Conservation (phyloP, 768 basidiomycete genomes). For the Leccinellum albellum region DNA sequence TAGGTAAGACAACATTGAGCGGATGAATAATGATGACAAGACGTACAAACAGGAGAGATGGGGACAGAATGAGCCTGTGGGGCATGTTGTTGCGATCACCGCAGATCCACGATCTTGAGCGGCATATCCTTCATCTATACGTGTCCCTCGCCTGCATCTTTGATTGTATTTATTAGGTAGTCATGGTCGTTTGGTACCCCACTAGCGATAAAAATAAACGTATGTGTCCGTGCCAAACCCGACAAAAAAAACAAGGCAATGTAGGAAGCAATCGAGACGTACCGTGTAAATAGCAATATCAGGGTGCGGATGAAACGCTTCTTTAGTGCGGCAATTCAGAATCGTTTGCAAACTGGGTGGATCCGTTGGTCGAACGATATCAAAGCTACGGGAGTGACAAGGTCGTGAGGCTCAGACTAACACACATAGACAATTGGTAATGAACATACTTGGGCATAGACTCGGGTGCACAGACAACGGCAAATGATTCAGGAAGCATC, state of each 20-base stretch:
- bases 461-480: slow-evolving; percentile 85
- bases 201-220: not conserved
- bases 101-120: slow-evolving; percentile 83
- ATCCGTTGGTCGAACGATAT: slow-evolving; percentile 86
- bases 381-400: slow-evolving; percentile 45
- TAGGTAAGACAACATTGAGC: not conserved
- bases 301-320: slow-evolving; percentile 85
- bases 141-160: slow-evolving; percentile 86
- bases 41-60: not conserved
- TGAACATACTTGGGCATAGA: slow-evolving; percentile 64
- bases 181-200: not conserved
- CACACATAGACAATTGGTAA: not conserved
- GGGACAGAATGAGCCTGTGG: not conserved
- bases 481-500: slow-evolving; percentile 90
- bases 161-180: not conserved
- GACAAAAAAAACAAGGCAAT: not conserved
- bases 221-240: not conserved
- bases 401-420: not conserved
- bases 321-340: slow-evolving; percentile 60
- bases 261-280: slow-evolving; percentile 26
- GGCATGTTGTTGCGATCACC: slow-evolving; percentile 27
- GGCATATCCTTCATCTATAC: slow-evolving; percentile 70
- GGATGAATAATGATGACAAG: not conserved
- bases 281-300: slow-evolving; percentile 85
- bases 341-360: slow-evolving; percentile 78